Base-by-base conservation (phyloP, 2,329 filamentous ascomycete species). In the Thielaviopsis punctulata region DNA sequence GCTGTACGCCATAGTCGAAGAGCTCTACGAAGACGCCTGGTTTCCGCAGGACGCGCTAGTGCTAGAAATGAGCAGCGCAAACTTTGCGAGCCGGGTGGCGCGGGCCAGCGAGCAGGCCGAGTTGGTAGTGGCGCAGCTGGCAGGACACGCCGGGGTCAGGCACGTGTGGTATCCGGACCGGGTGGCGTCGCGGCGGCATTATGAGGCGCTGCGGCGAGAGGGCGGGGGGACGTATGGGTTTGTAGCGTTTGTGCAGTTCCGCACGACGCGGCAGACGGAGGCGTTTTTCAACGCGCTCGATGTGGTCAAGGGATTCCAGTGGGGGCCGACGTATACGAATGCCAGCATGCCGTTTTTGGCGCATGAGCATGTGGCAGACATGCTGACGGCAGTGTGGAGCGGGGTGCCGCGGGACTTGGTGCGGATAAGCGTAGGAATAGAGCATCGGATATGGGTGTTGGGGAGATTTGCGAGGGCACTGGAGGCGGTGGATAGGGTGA, bases 221-320 rank as follows among this genome's bases (percentile, higher is more conserved):
- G 27, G 19, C 8, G 45, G 15, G 9, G 44, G 50, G 18, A 33
- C 27, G 10, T 48, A 45, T 22, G 51, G 45, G 21, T 49, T 22
- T 25, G 65, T 73, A 0, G 64, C 63, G 48, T 73, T 74, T 55
- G 69, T 73, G 2, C 62, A 65, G 21, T 64, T 68, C 1, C 62
- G 57, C 21, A 51, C 62, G 1, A 64, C 69, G 1, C 52, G 63
- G 9, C 68, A 71, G 0, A 66, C 71, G 0, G 59, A 60, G 2
- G 66, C 66, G 0, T 78, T 77, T 51, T 73, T 72, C 56, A 68
- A 77, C 52, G 63, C 63, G 22, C 53, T 76, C 1, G 61, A 68
- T 33, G 62, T 75, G 39, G 68, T 72, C 57, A 66, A 70, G 22
- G 72, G 73, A 0, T 73, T 72, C 0, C 72, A 73, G 56, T 61